Evolutionary conservation across 352 stramenopile genomes (phyloP), one percentile per base, ranked within the genome.

Genomic region (Globisporangium acanthophoron): DNA sequence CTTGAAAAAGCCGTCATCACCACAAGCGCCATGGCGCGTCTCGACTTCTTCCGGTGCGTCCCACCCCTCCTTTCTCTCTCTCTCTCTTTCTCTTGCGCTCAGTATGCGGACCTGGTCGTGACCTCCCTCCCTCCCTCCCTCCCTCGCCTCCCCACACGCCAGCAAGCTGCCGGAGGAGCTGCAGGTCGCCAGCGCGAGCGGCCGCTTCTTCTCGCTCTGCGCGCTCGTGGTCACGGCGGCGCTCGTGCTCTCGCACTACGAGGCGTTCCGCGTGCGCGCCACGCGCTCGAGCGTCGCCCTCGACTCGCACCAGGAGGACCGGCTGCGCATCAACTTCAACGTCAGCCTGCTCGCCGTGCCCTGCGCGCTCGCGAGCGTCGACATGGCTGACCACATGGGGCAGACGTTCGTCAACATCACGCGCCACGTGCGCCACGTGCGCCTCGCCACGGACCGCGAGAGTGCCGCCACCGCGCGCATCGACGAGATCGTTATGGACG

Each of bases 301-400:
- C 64, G 81, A 93, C 56, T 74, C 76, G 56, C 80, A 92, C 59
- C 77, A 90, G 62, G 84, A 94, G 59, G 81, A 92, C 63, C 78
- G 81, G 49, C 67, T 94, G 50, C 81, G 81, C 37, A 86, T 94
- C 46, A 92, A 92, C 59, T 94, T 94, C 56, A 94, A 94, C 62
- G 76, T 94, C 35, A 90, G 78, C 62, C 55, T 94, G 46, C 71
- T 88, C 51, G 74, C 81, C 18, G 71, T 94, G 51, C 82, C 85
- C 3, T 94, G 85, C 54, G 56, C 72, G 20, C 70, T 82, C 57
- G 80, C 80, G 29, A 92, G 81, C 59, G 76, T 92, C 50, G 82
- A 94, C 57, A 58, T 94, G 52, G 80, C 82, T 59, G 82, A 94
- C 71, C 72, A 89, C 68, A 92, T 91, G 78, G 83, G 83, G 43